Base-by-base conservation (phyloP, 371 early-diverging fungal genomes). In the Rhizopus microsporus region DNA sequence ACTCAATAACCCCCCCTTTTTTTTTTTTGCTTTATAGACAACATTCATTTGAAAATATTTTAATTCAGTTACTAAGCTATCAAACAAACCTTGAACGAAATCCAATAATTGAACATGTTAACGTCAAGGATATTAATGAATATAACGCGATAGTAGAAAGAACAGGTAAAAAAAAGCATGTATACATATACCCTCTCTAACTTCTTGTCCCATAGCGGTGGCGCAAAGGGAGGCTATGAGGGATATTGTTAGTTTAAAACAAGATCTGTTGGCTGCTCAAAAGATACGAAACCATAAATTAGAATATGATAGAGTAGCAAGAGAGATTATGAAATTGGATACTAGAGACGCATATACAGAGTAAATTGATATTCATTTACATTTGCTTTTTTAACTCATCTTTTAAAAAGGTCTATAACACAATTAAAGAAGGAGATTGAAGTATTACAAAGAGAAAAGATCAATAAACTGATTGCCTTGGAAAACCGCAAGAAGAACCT, bases 231-330 rank as follows among this genome's bases (percentile, higher is more conserved):
- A 71, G 15, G 67, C 80, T 17, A 51, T 49, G 16, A 54, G 38
- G 6, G 73, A 80, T 16, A 84, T 84, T 31, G 64, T 54, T 7
- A 40, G 48, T 6, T 62, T 87, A 32, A 77, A 81, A 54, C 66
- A 63, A 17, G 75, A 78, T 40, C 52, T 86, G 10, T 63, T 67
- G 15, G 60, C 69, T 10, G 85, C 80, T 33, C 79, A 82, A 38
- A 61, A 64, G 56, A 49, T 63, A 15, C 64, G 84, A 54, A 62
- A 72, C 54, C 78, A 84, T 38, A 83, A 80, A 43, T 33, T 81
- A 15, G 75, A 82, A 60, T 87, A 87, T 54, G 85, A 87, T 59
- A 69, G 59, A 30, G 69, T 83, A 5, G 85, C 87, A 8, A 60
- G 70, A 35, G 78, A 81, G 10, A 81, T 84, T 40, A 75, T 75